Evolutionary conservation across 1,139 yeast genomes (phyloP), one percentile per base, ranked within the genome.

Genomic region (Zygosaccharomyces sapae): DNA sequence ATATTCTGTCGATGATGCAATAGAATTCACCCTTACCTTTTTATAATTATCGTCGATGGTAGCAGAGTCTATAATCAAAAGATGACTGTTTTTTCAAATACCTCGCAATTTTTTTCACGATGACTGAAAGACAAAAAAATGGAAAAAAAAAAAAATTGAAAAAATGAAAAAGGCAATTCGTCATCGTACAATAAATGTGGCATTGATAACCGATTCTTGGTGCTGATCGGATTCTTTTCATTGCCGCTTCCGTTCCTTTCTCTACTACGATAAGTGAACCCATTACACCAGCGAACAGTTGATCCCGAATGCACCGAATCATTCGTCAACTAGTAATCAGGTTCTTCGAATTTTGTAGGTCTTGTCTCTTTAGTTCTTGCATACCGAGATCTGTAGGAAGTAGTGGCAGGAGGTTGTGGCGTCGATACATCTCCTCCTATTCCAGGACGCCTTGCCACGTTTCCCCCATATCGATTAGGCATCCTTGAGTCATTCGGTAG

Each of bases 341-440:
- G 47, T 18, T 44, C 49, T 13, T 46, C 52, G 22, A 34, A 12
- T 31, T 40, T 49, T 20, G 25, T 42, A 2, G 39, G 29, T 24
- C 47, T 40, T 5, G 45, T 41, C 19, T 51, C 52, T 27, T 44
- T 47, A 3, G 52, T 49, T 43, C 63, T 52, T 10, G 61, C 53
- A 5, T 53, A 53, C 46, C 65, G 55, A 10, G 65, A 57, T 46
- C 55, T 53, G 44, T 60, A 60, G 13, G 56, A 48, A 1, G 55
- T 46, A 9, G 45, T 42, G 1, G 52, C 39, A 3, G 46, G n/a
- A n/a, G n/a, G n/a, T 8, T 22, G 37, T n/a, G 29, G 33, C 13
- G 42, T 13, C 4, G 34, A 39, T n/a, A n/a, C n/a, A n/a, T n/a
- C 13, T 10, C 35, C 30, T 9, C 4, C 30, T 9, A 5, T 39